phyloP scores from a whole-genome alignment of 75 land plant species.

The Pinus albicaulis region DNA sequence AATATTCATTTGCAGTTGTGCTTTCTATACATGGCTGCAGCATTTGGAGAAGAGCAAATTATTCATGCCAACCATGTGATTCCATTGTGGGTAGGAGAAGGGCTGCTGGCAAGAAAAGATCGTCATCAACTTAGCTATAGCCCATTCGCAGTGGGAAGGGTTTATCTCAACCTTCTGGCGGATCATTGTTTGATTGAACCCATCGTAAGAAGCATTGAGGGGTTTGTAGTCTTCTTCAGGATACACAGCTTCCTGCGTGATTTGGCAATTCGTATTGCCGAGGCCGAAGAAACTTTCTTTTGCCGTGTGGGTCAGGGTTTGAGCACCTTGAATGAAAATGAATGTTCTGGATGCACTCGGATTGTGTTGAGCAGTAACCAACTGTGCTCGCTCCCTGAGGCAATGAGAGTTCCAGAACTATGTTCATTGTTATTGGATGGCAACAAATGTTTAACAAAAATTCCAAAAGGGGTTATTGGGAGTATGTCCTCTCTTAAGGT shows the following conservation, averaged over 20 bases:
- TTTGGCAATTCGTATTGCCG: slow-evolving; percentile 3
- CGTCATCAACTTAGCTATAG: neutral
- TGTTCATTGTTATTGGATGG: neutral
- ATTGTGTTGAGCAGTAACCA: neutral
- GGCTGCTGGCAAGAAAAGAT: no score
- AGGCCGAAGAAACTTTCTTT: neutral
- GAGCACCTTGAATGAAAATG: neutral
- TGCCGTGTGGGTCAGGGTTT: neutral
- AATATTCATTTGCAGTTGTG: no score
- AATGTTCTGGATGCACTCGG: neutral
- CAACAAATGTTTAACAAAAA: neutral
- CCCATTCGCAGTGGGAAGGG: neutral
- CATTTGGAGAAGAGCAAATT: no score
- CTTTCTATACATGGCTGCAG: no score
- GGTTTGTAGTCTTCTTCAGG: neutral
- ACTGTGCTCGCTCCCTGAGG: neutral
- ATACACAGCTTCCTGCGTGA: slow-evolving; percentile 12
- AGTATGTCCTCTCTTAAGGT: neutral
- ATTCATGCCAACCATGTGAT: no score
- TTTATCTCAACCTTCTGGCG: neutral
- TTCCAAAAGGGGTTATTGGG: neutral
- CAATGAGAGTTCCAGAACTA: neutral
- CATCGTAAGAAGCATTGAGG: neutral
- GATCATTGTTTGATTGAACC: slow-evolving; percentile 1
- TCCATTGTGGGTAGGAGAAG: no score